phyloP scores from a whole-genome alignment of 257 asterid species.

The Cruciata laevipes region DNA sequence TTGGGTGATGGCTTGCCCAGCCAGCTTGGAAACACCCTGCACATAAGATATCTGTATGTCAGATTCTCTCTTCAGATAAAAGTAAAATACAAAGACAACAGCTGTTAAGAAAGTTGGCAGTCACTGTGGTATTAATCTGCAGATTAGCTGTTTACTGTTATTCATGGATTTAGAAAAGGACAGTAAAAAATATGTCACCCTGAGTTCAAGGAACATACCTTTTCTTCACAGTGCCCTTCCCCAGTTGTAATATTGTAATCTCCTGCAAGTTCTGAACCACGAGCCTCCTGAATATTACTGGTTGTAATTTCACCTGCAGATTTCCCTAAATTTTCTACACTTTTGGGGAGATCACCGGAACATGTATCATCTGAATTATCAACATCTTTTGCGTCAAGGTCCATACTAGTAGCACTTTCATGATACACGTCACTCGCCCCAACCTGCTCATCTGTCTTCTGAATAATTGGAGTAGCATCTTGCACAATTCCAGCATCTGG shows the following conservation, averaged over 20 bases:
- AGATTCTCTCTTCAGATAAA: conserved; percentile 26
- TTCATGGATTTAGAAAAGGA: conserved; percentile 22
- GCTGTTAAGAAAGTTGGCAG: conserved; percentile 5
- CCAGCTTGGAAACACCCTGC: conserved; percentile 17
- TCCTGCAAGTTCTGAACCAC: conserved; percentile 17
- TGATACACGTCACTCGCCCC: conserved; percentile 24
- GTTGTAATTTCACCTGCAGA: conserved; percentile 31
- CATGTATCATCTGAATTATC: conserved; percentile 27
- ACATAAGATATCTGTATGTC: conserved; percentile 23
- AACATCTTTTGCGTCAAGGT: conserved; percentile 20
- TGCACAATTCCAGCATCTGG: conserved; percentile 27
- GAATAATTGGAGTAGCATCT: conserved; percentile 24
- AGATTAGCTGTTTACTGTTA: conserved; percentile 26
- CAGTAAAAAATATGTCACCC: conserved; percentile 20
- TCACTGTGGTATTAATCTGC: conserved; percentile 21
- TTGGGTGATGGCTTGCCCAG: conserved; percentile 11
- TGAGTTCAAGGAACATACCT: conserved; percentile 24
- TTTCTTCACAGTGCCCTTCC: conserved; percentile 13
- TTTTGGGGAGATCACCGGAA: conserved; percentile 20
- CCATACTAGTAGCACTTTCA: conserved; percentile 27
- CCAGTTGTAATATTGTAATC: conserved; percentile 24
- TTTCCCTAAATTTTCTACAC: conserved; percentile 32
- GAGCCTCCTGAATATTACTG: conserved; percentile 20
- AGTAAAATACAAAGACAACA: not conserved
- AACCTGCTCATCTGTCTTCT: conserved; percentile 29